A percentile compares a stretch with the other conserved stretches of the same genome.
Conservation (phyloP, 495 filamentous ascomycete species). For the Podospora fimiseda region DNA sequence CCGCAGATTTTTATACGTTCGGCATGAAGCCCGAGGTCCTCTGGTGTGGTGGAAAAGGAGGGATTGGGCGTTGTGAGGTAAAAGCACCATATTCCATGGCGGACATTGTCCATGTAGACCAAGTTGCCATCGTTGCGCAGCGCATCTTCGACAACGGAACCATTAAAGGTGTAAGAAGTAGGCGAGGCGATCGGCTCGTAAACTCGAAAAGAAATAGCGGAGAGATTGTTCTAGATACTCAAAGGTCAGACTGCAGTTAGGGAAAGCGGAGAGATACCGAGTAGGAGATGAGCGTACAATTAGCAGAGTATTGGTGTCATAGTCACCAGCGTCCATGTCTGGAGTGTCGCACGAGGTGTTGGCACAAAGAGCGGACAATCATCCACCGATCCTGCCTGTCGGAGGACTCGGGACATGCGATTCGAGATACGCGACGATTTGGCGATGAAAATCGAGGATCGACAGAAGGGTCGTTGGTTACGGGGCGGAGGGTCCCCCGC, state of each 20-base stretch:
- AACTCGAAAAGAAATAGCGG: slow-evolving; percentile 38
- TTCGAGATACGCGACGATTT: slow-evolving; percentile 2
- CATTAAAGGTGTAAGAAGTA: slow-evolving; percentile 33
- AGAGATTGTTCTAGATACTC: slow-evolving; percentile 39
- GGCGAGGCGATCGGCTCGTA: slow-evolving; percentile 39
- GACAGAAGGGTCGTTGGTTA: not conserved
- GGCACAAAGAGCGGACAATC: slow-evolving; percentile 11
- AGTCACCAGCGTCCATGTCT: slow-evolving; percentile 50
- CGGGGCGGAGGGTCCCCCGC: not conserved
- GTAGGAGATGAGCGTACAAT: slow-evolving; percentile 38
- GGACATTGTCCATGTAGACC: slow-evolving; percentile 41
- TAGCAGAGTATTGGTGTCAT: slow-evolving; percentile 47
- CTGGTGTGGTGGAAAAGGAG: slow-evolving; percentile 14
- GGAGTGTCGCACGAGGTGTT: slow-evolving; percentile 20
- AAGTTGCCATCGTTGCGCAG: slow-evolving; percentile 46
- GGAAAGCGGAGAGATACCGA: not conserved
- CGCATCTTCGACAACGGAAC: slow-evolving; percentile 38
- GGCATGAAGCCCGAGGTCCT: slow-evolving; percentile 24
- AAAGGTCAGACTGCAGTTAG: slow-evolving; percentile 11
- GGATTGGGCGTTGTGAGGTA: slow-evolving; percentile 32
- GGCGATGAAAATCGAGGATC: slow-evolving; percentile 1
- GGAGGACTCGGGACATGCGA: slow-evolving; percentile 17
- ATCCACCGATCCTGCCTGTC: slow-evolving; percentile 20
- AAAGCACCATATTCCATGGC: slow-evolving; percentile 49
- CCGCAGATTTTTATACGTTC: slow-evolving; percentile 33